These are phyloP conservation scores for Saccharomycopsis selenospora DNA, from an alignment of 805 yeast species.

Conservation along the genomic window DNA sequence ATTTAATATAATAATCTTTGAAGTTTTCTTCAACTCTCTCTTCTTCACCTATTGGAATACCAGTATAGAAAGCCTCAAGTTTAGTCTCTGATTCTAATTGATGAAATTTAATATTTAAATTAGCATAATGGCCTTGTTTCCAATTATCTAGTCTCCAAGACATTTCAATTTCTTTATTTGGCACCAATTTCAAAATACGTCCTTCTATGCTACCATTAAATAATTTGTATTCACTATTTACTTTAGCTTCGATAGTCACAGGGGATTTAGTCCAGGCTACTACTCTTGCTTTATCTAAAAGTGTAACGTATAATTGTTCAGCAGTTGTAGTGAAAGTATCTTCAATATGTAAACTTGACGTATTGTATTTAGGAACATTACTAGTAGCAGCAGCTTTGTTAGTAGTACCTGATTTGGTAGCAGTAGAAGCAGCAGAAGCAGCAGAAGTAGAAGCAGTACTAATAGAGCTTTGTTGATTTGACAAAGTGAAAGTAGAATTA, in stretches of 20 bases:
- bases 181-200: constrained; percentile 51
- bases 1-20: constrained; percentile 79
- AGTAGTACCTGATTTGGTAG: constrained; percentile 14
- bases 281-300: constrained; percentile 68
- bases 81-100: constrained; percentile 83
- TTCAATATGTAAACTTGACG: constrained; percentile 69
- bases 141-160: constrained; percentile 86
- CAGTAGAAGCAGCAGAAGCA: constrained; percentile 11
- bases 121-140: constrained; percentile 79
- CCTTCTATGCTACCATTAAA: constrained; percentile 89
- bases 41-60: constrained; percentile 94
- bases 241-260: constrained; percentile 50
- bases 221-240: constrained; percentile 56
- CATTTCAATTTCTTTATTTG: constrained; percentile 55
- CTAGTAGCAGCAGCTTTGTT: constrained; percentile 20
- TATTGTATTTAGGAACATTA: constrained; percentile 62
- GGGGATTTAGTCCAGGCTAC: constrained; percentile 87
- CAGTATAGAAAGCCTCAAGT: constrained; percentile 69
- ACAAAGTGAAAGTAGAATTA: constrained; percentile 46
- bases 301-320: constrained; percentile 71
- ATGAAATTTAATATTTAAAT: constrained; percentile 54
- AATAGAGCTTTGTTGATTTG: constrained; percentile 33
- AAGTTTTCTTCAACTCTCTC: constrained; percentile 79
- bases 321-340: constrained; percentile 84
- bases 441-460: constrained; percentile 1